Evolutionary conservation across 108 stramenopile genomes (phyloP).

Genomic region (Discostella pseudostelligera): DNA sequence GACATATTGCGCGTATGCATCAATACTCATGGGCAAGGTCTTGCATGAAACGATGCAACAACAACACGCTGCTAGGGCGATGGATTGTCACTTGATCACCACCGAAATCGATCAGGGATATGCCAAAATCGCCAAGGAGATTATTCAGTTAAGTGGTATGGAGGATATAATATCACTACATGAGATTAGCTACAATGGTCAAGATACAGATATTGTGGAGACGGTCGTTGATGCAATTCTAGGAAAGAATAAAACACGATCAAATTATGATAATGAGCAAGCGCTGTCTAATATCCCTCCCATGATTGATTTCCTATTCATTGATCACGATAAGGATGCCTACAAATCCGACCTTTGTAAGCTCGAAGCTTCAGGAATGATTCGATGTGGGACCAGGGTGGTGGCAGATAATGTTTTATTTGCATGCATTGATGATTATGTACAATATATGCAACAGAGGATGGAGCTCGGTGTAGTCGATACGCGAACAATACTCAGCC

Average conservation of each 20-base stretch:
- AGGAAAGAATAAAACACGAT: constrained; percentile 1
- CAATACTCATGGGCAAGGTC: constrained; percentile 53
- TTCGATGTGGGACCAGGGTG: constrained; percentile 57
- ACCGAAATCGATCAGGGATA: constrained; percentile 66
- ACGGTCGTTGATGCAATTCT: constrained; percentile 17
- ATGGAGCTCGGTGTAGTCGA: constrained; percentile 52
- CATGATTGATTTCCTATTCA: constrained; percentile 71
- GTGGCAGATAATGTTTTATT: constrained; percentile 90
- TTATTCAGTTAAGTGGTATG: constrained; percentile 61
- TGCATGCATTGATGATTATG: constrained; percentile 69
- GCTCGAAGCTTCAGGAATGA: constrained; percentile 52
- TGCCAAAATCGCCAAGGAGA: constrained; percentile 53
- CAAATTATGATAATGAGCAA: not conserved
- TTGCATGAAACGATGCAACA: constrained; percentile 22
- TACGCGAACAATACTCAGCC: constrained; percentile 51
- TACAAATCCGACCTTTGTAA: constrained; percentile 72
- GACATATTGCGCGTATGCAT: constrained; percentile 87
- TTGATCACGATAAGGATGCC: constrained; percentile 89
- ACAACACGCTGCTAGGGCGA: not conserved
- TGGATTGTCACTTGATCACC: constrained; percentile 56
- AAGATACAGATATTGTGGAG: constrained; percentile 38
- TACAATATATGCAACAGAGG: constrained; percentile 54
- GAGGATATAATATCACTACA: constrained; percentile 53
- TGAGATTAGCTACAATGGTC: constrained; percentile 35
- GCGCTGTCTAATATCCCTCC: not conserved